Evolutionary conservation across 2,329 filamentous ascomycete genomes (phyloP), one percentile per base, ranked within the genome.

Genomic region (Neopestalotiopsis sp.): DNA sequence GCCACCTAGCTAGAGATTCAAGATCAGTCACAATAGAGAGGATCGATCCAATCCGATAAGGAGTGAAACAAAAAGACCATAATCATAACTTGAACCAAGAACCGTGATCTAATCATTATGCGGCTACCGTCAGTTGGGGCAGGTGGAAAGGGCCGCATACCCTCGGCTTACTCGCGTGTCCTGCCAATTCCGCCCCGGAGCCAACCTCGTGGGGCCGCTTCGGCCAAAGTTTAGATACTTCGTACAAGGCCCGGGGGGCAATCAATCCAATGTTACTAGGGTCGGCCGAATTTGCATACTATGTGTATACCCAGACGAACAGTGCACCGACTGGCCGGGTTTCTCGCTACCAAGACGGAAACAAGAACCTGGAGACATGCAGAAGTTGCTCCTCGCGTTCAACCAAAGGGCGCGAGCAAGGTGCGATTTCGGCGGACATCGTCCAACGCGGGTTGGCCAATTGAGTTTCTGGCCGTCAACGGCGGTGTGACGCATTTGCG

Each of bases 131-230:
- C 67, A 38, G n/a, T 68, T 68, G 64, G 42, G 68, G 66, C 68
- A 67, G 68, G 57, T 70, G 68, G 68, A 70, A 70, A 70, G 68
- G 65, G 61, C 61, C 68, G 68, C 68, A 65, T 70, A 70, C 66
- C 65, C 53, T 67, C 68, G 68, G 68, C 68, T 70, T 68, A 70
- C 65, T 58, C 38, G 34, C 45, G 45, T 57, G 14, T 20, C 58
- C 28, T 38, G 49, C 57, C 53, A 70, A 70, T 70, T 70, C 68
- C 68, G 68, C 68, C 12, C 56, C 53, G 53, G 24, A 38, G 34
- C 34, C 34, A 45, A 61, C 13, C 53, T 34, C 28, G 28, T 13
- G 58, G 13, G 28, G 40, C 53, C 30, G 34, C 65, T 42, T 53
- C 49, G 30, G 34, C 34, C 20, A 49, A 53, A 53, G n/a, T 65